These are phyloP conservation scores for Elsinoe batatas DNA, from an alignment of 2,329 filamentous ascomycete genomes.

Conservation along the genomic window DNA sequence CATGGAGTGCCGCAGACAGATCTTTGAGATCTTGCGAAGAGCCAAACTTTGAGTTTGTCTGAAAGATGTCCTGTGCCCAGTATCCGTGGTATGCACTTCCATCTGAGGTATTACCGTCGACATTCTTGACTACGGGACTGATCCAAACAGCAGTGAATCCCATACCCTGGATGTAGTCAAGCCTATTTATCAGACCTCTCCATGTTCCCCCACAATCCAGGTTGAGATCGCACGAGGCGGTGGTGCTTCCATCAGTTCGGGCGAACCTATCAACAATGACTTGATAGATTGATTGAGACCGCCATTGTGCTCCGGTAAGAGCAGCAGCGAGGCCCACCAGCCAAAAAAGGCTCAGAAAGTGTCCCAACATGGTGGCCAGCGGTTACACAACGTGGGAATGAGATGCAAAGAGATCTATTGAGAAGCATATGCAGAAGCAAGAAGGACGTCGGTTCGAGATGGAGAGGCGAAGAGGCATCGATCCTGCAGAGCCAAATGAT, in stretches of 20 bases:
- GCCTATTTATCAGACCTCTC: slow-evolving; percentile 46
- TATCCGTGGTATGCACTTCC: slow-evolving; percentile 46
- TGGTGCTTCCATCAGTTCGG: slow-evolving; percentile 31
- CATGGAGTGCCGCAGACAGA: slow-evolving; percentile 27
- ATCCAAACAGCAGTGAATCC: slow-evolving; percentile 42
- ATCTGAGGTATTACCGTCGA: slow-evolving; percentile 30
- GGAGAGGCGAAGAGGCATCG: neutral
- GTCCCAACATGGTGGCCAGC: neutral
- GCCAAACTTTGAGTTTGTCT: slow-evolving; percentile 30
- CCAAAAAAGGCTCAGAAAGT: neutral
- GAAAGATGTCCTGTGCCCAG: slow-evolving; percentile 43
- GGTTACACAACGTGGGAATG: neutral
- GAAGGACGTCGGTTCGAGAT: neutral
- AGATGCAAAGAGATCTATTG: slow-evolving; percentile 6
- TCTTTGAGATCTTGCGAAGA: slow-evolving; percentile 28
- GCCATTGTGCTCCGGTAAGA: slow-evolving; percentile 27
- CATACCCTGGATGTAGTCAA: slow-evolving; percentile 55
- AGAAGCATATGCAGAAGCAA: neutral
- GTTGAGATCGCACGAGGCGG: slow-evolving; percentile 28
- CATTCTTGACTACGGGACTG: slow-evolving; percentile 22
- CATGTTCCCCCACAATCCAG: slow-evolving; percentile 55
- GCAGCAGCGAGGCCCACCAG: slow-evolving; percentile 8
- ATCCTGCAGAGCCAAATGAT: neutral
- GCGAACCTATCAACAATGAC: slow-evolving; percentile 35
- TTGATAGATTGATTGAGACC: slow-evolving; percentile 33